phyloP scores from a whole-genome alignment of 2,329 filamentous ascomycete genomes.

The Conoideocrella luteorostrata region DNA sequence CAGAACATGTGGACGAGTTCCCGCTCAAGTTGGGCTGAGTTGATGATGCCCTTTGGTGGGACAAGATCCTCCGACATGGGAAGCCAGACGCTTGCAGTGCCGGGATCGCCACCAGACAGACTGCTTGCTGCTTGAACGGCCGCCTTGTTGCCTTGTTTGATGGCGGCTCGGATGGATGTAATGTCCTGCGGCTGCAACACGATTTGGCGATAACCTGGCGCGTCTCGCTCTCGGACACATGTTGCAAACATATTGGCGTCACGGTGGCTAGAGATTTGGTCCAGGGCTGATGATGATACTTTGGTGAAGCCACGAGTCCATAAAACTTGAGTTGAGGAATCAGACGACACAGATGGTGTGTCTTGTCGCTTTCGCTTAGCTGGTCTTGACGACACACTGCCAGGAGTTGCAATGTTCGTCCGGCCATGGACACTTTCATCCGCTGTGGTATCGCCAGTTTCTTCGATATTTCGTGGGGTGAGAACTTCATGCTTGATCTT shows the following conservation, averaged over 20 bases:
- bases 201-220: slow-evolving; percentile 68
- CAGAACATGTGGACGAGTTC: slow-evolving; percentile 96
- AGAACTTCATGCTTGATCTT: slow-evolving; percentile 54
- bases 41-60: slow-evolving; percentile 85
- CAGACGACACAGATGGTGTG: slow-evolving; percentile 38
- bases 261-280: slow-evolving; percentile 70
- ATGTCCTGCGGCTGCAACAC: slow-evolving; percentile 72
- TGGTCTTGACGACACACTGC: slow-evolving; percentile 30
- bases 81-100: slow-evolving; percentile 53
- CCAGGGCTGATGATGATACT: slow-evolving; percentile 65
- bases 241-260: slow-evolving; percentile 75
- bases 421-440: slow-evolving; percentile 44
- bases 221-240: slow-evolving; percentile 66
- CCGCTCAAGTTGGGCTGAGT: slow-evolving; percentile 85
- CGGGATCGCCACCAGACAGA: slow-evolving; percentile 54
- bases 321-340: slow-evolving; percentile 60
- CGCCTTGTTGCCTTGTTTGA: slow-evolving; percentile 64
- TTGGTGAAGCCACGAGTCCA: slow-evolving; percentile 72
- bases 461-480: slow-evolving; percentile 48
- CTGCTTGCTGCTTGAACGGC: slow-evolving; percentile 54
- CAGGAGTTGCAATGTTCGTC: slow-evolving; percentile 29
- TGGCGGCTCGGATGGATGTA: slow-evolving; percentile 69
- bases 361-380: slow-evolving; percentile 55
- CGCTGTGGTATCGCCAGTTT: slow-evolving; percentile 48
- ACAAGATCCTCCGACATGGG: slow-evolving; percentile 70